Evolutionary conservation across 345 rosid species (phyloP), one percentile per base, ranked within the genome.

Genomic region (Citrus medica): DNA sequence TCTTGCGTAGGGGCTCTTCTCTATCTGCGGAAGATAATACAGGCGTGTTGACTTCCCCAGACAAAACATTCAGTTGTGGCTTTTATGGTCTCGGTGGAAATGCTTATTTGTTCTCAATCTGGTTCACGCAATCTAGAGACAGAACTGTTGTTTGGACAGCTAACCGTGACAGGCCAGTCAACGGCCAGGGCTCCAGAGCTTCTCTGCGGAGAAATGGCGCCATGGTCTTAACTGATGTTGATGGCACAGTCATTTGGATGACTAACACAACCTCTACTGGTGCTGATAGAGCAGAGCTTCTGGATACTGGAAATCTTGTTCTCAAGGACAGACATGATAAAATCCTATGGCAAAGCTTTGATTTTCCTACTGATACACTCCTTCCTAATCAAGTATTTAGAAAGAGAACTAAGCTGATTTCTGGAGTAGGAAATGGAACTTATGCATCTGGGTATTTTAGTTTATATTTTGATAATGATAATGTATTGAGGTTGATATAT

Each of bases 61-160:
- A 84, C 24, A 73, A 60, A 56, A 82, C 88, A 17, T 87, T 86
- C 79, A 75, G 83, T 9, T 84, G 88, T 79, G 90, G 92, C 24
- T 85, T 89, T 77, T 82, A 84, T 59, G 60, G 77, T 12, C 12
- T 59, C 8, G 87, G 83, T 67, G 82, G 80, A 69, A 86, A 86
- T 67, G 87, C 87, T 59, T 88, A 76, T 76, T 86, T 82, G 84
- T 80, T 86, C 76, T 82, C 89, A 0, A 77, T 88, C 37, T 86
- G 91, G 89, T 88, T 80, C 85, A 75, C 86, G 7, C 55, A 71
- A 27, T 69, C 85, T 13, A 59, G 38, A 9, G 67, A 86, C 56
- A 80, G 30, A 35, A 79, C 86, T 19, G 84, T 88, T 17, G 84
- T 83, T 51, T 88, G 91, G 91, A 85, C 66, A 75, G 91, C 87